These are phyloP conservation scores for Xanthoceras sorbifolium DNA, from an alignment of 345 rosid genomes.

Conservation along the genomic window DNA sequence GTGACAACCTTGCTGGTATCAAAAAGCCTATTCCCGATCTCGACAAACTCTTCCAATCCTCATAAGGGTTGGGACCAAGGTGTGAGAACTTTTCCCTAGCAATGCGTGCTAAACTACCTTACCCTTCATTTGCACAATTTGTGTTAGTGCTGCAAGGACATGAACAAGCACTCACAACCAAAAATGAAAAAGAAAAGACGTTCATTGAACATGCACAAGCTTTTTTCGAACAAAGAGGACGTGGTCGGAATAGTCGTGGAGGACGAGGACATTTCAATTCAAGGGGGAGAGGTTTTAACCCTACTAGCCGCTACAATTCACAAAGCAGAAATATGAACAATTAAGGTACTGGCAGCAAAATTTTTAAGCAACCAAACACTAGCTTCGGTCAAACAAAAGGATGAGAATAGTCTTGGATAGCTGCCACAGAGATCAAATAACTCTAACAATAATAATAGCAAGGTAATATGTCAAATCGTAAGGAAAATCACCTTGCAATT, in stretches of 20 bases:
- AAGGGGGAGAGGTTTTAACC: too few relatives aligned
- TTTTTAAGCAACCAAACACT: too few relatives aligned
- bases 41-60: not conserved
- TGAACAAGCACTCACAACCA: not conserved
- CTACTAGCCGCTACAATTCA: too few relatives aligned
- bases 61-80: not conserved
- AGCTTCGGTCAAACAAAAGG: too few relatives aligned
- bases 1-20: not conserved
- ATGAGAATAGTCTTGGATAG: not conserved
- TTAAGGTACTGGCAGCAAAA: too few relatives aligned
- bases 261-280: too few relatives aligned
- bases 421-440: not conserved
- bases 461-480: conserved; percentile 4
- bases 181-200: not conserved
- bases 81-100: not conserved
- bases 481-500: not conserved
- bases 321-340: too few relatives aligned
- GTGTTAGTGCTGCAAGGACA: not conserved
- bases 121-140: not conserved
- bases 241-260: not conserved
- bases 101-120: not conserved
- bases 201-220: not conserved
- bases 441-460: too few relatives aligned
- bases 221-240: not conserved
- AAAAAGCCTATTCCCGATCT: not conserved